Conservation (phyloP, 495 filamentous ascomycete species). For the Annulohypoxylon nitens region DNA sequence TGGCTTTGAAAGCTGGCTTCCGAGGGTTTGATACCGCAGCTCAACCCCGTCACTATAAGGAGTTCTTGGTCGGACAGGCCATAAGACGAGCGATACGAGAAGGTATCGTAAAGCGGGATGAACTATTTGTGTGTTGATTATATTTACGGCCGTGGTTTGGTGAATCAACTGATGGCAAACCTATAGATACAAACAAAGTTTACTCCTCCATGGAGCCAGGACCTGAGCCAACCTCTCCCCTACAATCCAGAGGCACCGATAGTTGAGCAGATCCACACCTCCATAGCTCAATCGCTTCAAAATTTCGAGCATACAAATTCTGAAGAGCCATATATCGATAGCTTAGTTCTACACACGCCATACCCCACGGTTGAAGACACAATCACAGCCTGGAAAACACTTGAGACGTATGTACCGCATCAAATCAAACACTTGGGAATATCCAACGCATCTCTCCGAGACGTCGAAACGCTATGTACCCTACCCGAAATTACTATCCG, state of each 20-base stretch:
- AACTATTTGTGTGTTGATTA: conserved; percentile 69
- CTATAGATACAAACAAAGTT: conserved; percentile 85
- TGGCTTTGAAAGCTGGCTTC: conserved; percentile 79
- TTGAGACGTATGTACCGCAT: conserved; percentile 74
- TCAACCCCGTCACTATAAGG: conserved; percentile 83
- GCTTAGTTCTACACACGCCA: conserved; percentile 79
- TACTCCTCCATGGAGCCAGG: conserved; percentile 72
- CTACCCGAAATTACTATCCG: conserved; percentile 51
- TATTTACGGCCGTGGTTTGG: background rate
- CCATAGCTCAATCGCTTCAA: conserved; percentile 75
- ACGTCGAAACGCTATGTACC: conserved; percentile 65
- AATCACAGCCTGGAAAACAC: conserved; percentile 71
- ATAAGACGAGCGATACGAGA: conserved; percentile 70
- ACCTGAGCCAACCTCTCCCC: conserved; percentile 67
- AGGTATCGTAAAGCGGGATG: conserved; percentile 68
- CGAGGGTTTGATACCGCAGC: conserved; percentile 82
- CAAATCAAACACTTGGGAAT: conserved; percentile 76
- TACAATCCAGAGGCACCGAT: conserved; percentile 65
- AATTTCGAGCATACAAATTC: conserved; percentile 65
- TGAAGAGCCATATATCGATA: conserved; percentile 74
- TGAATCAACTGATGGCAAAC: conserved; percentile 28
- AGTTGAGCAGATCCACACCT: conserved; percentile 73
- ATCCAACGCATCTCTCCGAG: conserved; percentile 71
- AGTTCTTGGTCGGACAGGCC: conserved; percentile 76
- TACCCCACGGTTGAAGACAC: conserved; percentile 69